Conservation (phyloP, 164 flowering plant genomes). For the Taxillus chinensis region DNA sequence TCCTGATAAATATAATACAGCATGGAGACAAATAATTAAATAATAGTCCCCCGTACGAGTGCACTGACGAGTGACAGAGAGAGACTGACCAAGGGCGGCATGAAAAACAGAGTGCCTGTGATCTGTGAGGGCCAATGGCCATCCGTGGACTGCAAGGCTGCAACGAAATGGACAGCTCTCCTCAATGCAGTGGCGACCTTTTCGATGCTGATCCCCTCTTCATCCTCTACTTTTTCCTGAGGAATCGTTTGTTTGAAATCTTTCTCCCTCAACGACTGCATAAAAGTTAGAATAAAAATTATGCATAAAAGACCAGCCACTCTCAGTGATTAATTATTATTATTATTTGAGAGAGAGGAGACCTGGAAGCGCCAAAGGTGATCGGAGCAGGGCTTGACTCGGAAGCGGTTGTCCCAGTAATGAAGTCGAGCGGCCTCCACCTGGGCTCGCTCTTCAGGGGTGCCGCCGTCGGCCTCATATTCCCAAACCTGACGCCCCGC, state of each 20-base stretch:
- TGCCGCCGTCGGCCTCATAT: conserved; percentile 25
- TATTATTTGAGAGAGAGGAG: background rate
- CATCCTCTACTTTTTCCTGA: conserved; percentile 11
- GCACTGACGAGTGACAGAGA: background rate
- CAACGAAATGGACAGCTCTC: conserved; percentile 12
- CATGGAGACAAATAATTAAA: too few relatives aligned
- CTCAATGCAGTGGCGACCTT: conserved; percentile 6
- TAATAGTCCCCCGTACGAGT: too few relatives aligned
- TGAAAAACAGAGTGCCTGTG: conserved; percentile 12
- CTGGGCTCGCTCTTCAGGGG: conserved; percentile 24
- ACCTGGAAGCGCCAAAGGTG: conserved; percentile 35
- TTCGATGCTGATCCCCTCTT: conserved; percentile 12
- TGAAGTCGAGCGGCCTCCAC: conserved; percentile 26
- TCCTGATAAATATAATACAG: too few relatives aligned
- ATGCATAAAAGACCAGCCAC: too few relatives aligned
- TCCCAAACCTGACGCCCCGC: conserved; percentile 37
- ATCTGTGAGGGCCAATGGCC: conserved; percentile 21
- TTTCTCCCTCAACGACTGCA: conserved; percentile 2
- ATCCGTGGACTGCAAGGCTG: conserved; percentile 18
- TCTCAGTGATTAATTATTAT: too few relatives aligned
- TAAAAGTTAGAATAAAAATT: too few relatives aligned
- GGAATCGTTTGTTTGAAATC: conserved; percentile 7
- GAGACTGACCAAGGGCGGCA: conserved; percentile 12
- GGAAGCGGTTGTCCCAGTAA: conserved; percentile 19
- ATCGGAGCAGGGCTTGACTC: conserved; percentile 22